These are phyloP conservation scores for Boletus rubroflammeus DNA, from an alignment of 768 basidiomycete species.

Conservation along the genomic window DNA sequence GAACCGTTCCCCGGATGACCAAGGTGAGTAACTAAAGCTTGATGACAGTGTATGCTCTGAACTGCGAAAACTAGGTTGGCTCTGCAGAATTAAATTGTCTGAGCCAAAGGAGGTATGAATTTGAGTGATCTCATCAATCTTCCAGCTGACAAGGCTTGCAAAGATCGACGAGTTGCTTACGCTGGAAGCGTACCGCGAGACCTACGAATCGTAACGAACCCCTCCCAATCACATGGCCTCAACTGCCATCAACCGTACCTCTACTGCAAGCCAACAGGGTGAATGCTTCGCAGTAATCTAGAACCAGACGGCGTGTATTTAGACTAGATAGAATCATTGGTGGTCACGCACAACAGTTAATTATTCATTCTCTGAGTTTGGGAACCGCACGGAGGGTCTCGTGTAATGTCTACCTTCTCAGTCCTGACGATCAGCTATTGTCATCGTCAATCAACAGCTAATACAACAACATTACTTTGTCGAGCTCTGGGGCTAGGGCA, in stretches of 20 bases:
- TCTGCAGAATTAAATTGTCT: constrained; percentile 87
- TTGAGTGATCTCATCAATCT: background rate
- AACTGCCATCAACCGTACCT: constrained; percentile 16
- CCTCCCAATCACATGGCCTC: constrained; percentile 14
- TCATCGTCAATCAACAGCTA: background rate
- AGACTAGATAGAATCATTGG: constrained; percentile 11
- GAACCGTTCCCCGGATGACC: constrained; percentile 82
- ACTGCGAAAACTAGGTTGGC: constrained; percentile 65
- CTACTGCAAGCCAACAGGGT: background rate
- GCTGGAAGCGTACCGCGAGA: constrained; percentile 69
- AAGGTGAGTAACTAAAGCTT: constrained; percentile 50
- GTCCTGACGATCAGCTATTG: background rate
- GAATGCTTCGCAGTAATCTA: background rate
- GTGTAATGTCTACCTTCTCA: background rate
- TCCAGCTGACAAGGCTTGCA: background rate
- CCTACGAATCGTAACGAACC: constrained; percentile 42
- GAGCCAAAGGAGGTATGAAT: constrained; percentile 67
- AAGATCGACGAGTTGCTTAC: constrained; percentile 72
- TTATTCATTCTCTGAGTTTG: background rate
- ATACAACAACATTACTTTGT: too few species aligned
- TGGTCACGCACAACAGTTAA: background rate
- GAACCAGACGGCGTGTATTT: constrained; percentile 5
- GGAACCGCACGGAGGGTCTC: background rate
- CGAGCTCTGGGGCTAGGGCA: too few species aligned
- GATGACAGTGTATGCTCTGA: background rate